Evolutionary conservation across 2,329 filamentous ascomycete genomes (phyloP).

Genomic region (Penicillium italicum): DNA sequence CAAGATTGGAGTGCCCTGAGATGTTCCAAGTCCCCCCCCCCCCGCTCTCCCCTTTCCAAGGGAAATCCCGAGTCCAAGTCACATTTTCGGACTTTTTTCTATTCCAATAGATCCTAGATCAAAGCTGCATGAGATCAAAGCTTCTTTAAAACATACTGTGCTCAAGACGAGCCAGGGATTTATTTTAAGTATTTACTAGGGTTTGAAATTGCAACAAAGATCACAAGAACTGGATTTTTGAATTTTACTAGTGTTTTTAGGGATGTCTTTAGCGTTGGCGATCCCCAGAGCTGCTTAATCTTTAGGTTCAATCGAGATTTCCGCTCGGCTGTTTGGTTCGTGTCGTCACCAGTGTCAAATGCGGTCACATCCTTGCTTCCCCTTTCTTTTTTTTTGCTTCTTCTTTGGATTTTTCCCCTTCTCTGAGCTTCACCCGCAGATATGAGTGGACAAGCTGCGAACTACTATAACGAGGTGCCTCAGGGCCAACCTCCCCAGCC

Average conservation of each 20-base stretch:
- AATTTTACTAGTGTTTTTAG: neutral
- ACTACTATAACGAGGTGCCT: slow-evolving; percentile 33
- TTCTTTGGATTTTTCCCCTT: neutral
- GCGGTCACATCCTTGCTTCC: neutral
- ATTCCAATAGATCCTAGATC: neutral
- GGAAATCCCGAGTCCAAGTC: neutral
- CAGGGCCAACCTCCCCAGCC: slow-evolving; percentile 15
- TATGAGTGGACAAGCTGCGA: slow-evolving; percentile 39
- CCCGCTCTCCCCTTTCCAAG: neutral
- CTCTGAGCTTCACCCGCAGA: neutral
- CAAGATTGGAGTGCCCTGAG: neutral
- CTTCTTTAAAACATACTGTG: neutral
- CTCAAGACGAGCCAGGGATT: neutral
- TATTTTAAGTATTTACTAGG: neutral
- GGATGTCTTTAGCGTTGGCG: neutral
- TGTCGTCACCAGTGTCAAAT: neutral
- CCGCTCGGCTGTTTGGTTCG: neutral
- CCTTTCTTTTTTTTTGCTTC: neutral
- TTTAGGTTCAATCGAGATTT: neutral
- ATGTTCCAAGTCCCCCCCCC: neutral
- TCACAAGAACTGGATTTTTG: neutral
- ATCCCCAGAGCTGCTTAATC: neutral
- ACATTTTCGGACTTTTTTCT: neutral
- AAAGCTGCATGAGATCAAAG: neutral
- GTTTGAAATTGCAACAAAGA: neutral